phyloP scores from a whole-genome alignment of 805 yeast genomes.

The Pichia kluyveri region DNA sequence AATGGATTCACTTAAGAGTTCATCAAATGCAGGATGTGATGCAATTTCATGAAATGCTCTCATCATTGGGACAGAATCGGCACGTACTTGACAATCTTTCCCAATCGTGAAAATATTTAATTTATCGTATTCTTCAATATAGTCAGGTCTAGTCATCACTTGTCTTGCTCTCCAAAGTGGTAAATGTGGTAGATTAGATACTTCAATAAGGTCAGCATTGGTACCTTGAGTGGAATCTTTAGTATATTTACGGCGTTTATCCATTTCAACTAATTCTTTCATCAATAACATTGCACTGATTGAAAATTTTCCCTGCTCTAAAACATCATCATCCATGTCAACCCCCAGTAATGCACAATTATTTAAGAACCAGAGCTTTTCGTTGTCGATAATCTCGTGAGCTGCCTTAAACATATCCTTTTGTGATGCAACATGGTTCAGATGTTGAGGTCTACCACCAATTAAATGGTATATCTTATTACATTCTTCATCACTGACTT shows the following conservation, averaged over 20 bases:
- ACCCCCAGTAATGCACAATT: conserved; percentile 73
- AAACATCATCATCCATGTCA: conserved; percentile 83
- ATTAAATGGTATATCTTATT: conserved; percentile 51
- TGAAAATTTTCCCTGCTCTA: conserved; percentile 74
- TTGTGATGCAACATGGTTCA: conserved; percentile 60
- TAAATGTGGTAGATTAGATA: conserved; percentile 46
- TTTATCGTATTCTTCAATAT: conserved; percentile 65
- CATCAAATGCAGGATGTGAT: conserved; percentile 60
- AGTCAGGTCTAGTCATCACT: conserved; percentile 79
- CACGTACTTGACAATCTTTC: conserved; percentile 60
- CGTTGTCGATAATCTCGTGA: conserved; percentile 64
- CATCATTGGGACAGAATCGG: conserved; percentile 87
- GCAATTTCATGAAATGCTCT: conserved; percentile 77
- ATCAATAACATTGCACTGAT: conserved; percentile 65
- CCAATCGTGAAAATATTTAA: conserved; percentile 75
- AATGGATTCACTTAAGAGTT: conserved; percentile 53
- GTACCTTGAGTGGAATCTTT: conserved; percentile 11
- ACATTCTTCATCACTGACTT: conserved; percentile 26
- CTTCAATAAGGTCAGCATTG: neutral
- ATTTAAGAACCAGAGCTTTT: conserved; percentile 78
- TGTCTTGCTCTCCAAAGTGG: conserved; percentile 82
- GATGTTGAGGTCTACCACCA: conserved; percentile 82
- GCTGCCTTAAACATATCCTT: conserved; percentile 49
- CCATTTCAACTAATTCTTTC: conserved; percentile 65
- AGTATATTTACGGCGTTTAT: conserved; percentile 26